Base-by-base conservation (phyloP, 768 basidiomycete genomes). In the Saitozyma podzolica region DNA sequence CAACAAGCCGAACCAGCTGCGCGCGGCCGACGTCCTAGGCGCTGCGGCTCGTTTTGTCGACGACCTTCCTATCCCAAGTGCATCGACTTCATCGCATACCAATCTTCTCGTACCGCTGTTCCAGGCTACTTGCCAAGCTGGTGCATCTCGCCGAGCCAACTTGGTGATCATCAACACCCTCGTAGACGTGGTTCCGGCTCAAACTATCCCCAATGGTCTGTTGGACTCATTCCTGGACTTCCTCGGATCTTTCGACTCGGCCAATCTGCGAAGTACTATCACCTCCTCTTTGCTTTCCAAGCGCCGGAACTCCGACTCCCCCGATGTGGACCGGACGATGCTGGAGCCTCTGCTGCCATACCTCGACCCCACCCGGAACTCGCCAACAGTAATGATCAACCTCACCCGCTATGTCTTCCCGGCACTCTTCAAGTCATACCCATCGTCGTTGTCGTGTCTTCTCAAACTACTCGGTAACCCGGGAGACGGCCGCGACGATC, bases 331-430 rank as follows among this genome's bases (percentile, higher is more conserved):
- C 29, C 29, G 29, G 29, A 29, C 29, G 29, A 29, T 29, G 29
- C 29, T 29, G 29, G 29, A 29, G 29, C 29, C 29, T 29, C 29
- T 29, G 29, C 29, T 29, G 29, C 29, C 29, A 29, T 29, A 29
- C 5, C 29, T 29, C 29, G 29, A 29, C 29, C 29, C 29, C 29
- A 2, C 29, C 29, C 29, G 29, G 29, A 29, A 29, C 29, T 29
- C 29, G 29, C 29, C 29, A 29, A 29, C 29, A 29, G 29, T 29
- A 29, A 29, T 29, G 29, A 5, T 29, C 14, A 65, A 69, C 39
- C n/a, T 74, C n/a, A 62, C 56, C n/a, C 68, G 75, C 13, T 73
- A 76, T 54, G 59, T 76, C 39, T 58, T 74, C 9, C 75, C 75
- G 14, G 42, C 66, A 3, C 52, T 73, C 3, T 71, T 73, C 65